Evolutionary conservation across 768 basidiomycete genomes (phyloP), one percentile per base, ranked within the genome.

Genomic region (Leccinum boreale): DNA sequence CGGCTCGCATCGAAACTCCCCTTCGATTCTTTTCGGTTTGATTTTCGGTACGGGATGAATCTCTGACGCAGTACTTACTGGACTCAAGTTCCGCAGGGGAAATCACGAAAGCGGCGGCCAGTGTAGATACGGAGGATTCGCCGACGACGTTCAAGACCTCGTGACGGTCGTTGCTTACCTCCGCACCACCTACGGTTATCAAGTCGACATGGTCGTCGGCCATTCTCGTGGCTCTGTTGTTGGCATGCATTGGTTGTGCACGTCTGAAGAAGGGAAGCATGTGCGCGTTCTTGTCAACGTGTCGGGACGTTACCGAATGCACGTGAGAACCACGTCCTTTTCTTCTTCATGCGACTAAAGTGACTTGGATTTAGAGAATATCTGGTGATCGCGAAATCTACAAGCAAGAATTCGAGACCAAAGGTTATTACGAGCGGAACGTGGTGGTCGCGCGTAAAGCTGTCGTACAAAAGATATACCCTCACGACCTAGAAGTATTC

Each of bases 1-100:
- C 82, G 80, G 14, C 82, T 93, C 19, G 89, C 88, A 3, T 68
- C 71, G 39, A 77, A 75, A 36, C 71, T 92, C 14, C 86, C 89
- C 0, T 65, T 89, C 23, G 91, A 94, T 70, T 92, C 90, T 3
- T 92, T 93, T 69, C 81, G 90, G 31, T 92, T 94, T 65, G 91
- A 94, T 70, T 94, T 94, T 73, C 83, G 90, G 89, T 91, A 65
- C 56, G 82, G 39, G 4, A 12, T 28, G 45, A 23, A n/a, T 42
- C 33, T 42, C 36, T 67, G 46, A n/a, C 47, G 19, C 31, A 24
- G 35, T 36, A 26, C 44, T 44, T 53, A 7, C 56, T 51, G 44
- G 47, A 57, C 50, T 58, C 57, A 57, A 53, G 15, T 36, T 9
- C 45, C 44, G 6, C 58, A 92, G 90, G 51, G 90, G 90, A 19